Conservation (phyloP, 805 yeast genomes). For the Suhomyces faveliae region DNA sequence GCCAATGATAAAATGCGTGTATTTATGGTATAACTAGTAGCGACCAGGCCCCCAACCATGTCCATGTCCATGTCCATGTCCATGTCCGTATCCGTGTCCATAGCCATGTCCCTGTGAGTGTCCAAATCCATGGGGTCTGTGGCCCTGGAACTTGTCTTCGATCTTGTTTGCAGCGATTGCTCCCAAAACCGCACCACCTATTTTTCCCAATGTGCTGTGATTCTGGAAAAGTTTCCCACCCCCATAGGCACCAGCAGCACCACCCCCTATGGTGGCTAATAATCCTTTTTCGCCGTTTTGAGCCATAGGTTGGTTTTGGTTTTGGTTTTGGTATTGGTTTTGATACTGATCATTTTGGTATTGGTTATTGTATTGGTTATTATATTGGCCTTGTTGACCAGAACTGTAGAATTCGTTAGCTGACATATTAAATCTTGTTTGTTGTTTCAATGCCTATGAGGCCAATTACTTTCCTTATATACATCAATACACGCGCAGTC, state of each 20-base stretch:
- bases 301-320: constrained; percentile 7
- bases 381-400: constrained; percentile 20
- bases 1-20: background rate
- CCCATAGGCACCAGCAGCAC: constrained; percentile 30
- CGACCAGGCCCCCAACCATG: background rate
- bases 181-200: constrained; percentile 29
- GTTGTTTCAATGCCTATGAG: background rate
- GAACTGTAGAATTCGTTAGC: constrained; percentile 29
- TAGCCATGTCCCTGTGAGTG: constrained; percentile 11
- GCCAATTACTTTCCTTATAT: background rate
- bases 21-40: background rate
- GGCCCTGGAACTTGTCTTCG: constrained; percentile 17
- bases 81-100: constrained; percentile 9
- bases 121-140: constrained; percentile 14
- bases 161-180: constrained; percentile 29
- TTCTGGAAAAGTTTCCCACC: constrained; percentile 24
- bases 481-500: background rate
- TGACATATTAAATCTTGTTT: constrained; percentile 18
- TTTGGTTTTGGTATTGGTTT: constrained; percentile 19
- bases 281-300: constrained; percentile 27
- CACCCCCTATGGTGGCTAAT: constrained; percentile 26
- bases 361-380: background rate
- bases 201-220: constrained; percentile 26
- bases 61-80: constrained; percentile 5
- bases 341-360: constrained; percentile 32